Base-by-base conservation (phyloP, 371 early-diverging fungal genomes). In the Nematocida sp. region DNA sequence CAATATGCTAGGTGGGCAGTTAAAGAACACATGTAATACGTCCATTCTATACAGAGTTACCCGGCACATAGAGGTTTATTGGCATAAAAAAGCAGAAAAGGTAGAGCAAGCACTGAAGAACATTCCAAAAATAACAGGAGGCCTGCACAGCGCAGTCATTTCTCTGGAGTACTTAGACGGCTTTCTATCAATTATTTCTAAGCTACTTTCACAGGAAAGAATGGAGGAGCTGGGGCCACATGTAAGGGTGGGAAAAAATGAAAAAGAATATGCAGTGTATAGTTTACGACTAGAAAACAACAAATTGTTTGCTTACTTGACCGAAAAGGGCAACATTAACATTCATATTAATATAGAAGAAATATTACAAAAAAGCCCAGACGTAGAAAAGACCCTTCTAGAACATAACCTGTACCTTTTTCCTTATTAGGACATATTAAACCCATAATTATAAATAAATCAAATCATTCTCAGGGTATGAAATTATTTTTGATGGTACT, bases 131-230 rank as follows among this genome's bases (percentile, higher is more conserved):
- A 20, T 74, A 25, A 4, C 15, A 66, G 73, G 47, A 45, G 27
- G 9, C 1, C 6, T 9, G 9, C n/a, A 25, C 11, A 25, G n/a
- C 23, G 18, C 25, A n/a, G 20, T 9, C 15, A 20, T 74, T 46
- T 6, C 6, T 5, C 9, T 20, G 20, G 39, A 62, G 44, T 23
- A 62, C 5, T 72, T 74, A 23, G 18, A 39, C 20, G 20, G 6
- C 0, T 73, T 74, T n/a, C 46, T 74, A 39, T 27, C 13, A n/a
- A 27, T 23, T 15, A 69, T 74, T 25, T 33, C 20, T 9, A 44
- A 40, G 11, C 33, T 74, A 45, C 40, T 74, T 1, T 62, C 62
- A 25, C 7, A 46, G 40, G 74, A 74, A 69, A 74, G 74, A 74
- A 13, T 74, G 0, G 2, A 13, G 11, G 20, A 23, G 4, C 40